phyloP scores from a whole-genome alignment of 1,139 yeast species.

The Hyphopichia fennica region DNA sequence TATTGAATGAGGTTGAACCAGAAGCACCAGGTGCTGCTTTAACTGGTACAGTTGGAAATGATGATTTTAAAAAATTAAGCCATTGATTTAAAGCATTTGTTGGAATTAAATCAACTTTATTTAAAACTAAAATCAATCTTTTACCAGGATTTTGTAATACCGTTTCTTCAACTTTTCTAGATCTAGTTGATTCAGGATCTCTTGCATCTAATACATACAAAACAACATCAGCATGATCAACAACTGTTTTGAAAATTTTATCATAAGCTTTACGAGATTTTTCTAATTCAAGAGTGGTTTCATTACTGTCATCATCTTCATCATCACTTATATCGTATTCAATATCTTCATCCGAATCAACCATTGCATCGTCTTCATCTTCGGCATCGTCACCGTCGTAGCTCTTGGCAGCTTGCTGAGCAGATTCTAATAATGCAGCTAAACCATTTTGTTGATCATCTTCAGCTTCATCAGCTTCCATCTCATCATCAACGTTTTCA shows the following conservation, averaged over 20 bases:
- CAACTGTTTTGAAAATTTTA: conserved; percentile 77
- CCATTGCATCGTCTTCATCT: conserved; percentile 42
- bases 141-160: conserved; percentile 76
- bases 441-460: conserved; percentile 59
- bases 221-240: conserved; percentile 87
- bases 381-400: conserved; percentile 67
- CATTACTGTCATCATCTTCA: conserved; percentile 38
- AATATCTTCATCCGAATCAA: conserved; percentile 41
- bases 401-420: conserved; percentile 78
- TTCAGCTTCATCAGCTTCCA: conserved; percentile 39
- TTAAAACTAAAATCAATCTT: conserved; percentile 79
- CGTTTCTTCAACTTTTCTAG: conserved; percentile 87
- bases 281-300: conserved; percentile 42
- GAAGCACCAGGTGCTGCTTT: conserved; percentile 56
- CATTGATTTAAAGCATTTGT: conserved; percentile 79
- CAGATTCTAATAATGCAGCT: conserved; percentile 86
- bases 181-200: conserved; percentile 95
- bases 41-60: conserved; percentile 91
- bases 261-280: conserved; percentile 92
- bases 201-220: conserved; percentile 94
- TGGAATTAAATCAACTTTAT: conserved; percentile 92
- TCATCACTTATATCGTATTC: conserved; percentile 50
- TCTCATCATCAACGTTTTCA: conserved; percentile 36
- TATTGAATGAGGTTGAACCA: conserved; percentile 69
- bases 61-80: conserved; percentile 74